Percentiles rank a stretch among this genome's conserved stretches.
Conservation (phyloP, 129 eudicot genomes). For the Rutidosis leptorrhynchoides region DNA sequence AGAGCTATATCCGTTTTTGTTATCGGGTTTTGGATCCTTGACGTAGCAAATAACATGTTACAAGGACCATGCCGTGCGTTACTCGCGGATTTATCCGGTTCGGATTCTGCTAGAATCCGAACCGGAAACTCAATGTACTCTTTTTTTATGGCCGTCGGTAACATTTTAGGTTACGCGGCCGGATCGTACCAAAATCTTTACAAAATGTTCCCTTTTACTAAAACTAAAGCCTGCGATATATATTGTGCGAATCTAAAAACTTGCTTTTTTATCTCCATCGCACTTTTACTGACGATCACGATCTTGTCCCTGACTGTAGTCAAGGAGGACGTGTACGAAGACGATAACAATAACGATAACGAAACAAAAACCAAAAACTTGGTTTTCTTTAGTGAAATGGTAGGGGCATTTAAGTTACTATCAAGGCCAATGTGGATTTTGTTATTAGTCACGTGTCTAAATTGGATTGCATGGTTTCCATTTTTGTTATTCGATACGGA, state of each 20-base stretch:
- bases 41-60: no score
- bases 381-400: conserved; percentile 32
- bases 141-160: conserved; percentile 95
- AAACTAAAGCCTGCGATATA: conserved; percentile 58
- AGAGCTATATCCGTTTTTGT: conserved; percentile 73
- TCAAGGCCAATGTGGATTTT: conserved; percentile 50
- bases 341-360: background rate
- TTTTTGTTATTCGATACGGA: no score
- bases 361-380: conserved; percentile 5
- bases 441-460: conserved; percentile 51
- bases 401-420: conserved; percentile 32
- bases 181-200: conserved; percentile 62
- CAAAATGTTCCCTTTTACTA: conserved; percentile 53
- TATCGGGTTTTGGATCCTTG: conserved; percentile 87
- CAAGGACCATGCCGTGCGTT: no score
- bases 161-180: no score
- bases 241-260: conserved; percentile 80
- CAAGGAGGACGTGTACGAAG: conserved; percentile 28
- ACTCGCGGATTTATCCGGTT: conserved; percentile 50
- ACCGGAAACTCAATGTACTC: conserved; percentile 53
- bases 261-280: conserved; percentile 72
- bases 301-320: conserved; percentile 39
- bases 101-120: conserved; percentile 27
- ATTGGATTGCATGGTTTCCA: no score
- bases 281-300: conserved; percentile 47